A percentile compares a stretch with the other conserved stretches of the same genome.
These are phyloP conservation scores for Pythium phragmitis DNA, from an alignment of 352 stramenopile species.

Conservation along the genomic window DNA sequence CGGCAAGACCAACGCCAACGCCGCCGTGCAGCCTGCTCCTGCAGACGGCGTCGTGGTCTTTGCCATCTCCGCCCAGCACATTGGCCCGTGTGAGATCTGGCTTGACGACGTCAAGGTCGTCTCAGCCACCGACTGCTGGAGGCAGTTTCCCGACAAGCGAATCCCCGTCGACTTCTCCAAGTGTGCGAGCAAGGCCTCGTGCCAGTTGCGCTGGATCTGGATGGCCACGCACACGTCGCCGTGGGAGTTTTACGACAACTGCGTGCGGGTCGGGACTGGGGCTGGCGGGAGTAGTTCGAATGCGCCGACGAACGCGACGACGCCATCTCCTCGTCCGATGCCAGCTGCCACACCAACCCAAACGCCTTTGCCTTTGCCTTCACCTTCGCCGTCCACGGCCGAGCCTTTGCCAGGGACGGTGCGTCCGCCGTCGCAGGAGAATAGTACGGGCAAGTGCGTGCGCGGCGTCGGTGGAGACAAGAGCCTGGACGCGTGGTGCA, in stretches of 20 bases:
- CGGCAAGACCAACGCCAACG: slow-evolving; percentile 35
- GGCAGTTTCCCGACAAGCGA: slow-evolving; percentile 30
- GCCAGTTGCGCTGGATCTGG: slow-evolving; percentile 45
- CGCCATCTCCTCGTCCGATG: no score
- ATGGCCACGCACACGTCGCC: slow-evolving; percentile 43
- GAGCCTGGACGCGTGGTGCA: slow-evolving; percentile 31
- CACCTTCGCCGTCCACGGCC: neutral
- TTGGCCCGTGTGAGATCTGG: slow-evolving; percentile 50
- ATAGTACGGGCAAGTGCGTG: slow-evolving; percentile 11
- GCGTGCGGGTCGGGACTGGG: slow-evolving; percentile 25
- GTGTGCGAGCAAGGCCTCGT: slow-evolving; percentile 27
- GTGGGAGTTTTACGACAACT: slow-evolving; percentile 53
- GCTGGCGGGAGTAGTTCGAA: neutral
- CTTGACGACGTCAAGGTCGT: slow-evolving; percentile 34
- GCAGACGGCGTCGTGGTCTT: slow-evolving; percentile 26
- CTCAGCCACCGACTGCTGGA: slow-evolving; percentile 36
- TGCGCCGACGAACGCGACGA: slow-evolving; percentile 7
- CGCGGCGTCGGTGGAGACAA: slow-evolving; percentile 22
- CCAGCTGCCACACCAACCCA: no score
- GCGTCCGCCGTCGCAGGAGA: neutral
- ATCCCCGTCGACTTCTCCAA: slow-evolving; percentile 39
- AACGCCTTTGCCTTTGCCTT: no score
- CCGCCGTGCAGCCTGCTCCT: slow-evolving; percentile 27
- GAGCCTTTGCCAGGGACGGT: neutral
- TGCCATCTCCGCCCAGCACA: slow-evolving; percentile 35